Base-by-base conservation (phyloP, 2,329 filamentous ascomycete genomes). In the Endothia cerciana region DNA sequence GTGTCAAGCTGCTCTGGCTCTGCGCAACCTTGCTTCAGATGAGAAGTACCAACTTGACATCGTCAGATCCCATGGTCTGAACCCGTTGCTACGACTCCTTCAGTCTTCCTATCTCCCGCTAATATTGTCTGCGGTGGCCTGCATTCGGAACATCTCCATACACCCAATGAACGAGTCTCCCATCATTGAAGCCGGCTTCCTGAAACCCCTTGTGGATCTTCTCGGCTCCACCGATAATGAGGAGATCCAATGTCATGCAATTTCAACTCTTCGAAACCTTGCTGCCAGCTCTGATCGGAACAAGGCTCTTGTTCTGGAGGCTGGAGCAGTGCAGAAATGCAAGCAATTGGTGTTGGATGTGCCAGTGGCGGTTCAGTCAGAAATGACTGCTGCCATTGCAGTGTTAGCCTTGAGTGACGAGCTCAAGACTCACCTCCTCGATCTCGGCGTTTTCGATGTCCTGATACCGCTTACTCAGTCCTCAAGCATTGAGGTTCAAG, bases 341-440 rank as follows among this genome's bases (percentile, higher is more conserved):
- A 98, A 97, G 80, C 93, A 98, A 75, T 85, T 99, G 62, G 94
- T 99, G 30, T 83, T 99, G 22, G 90, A 96, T 64, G 95, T 98
- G 2, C 93, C 95, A 0, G 85, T 98, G 59, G 94, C 92, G 47
- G 95, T 99, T 2, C 95, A 99, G 77, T 97, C 94, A 1, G 95
- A 99, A 78, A 99, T 99, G 95, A 99, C 95, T 4, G 95, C 95
- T n/a, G 95, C 95, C 1, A 97, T 99, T 78, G 95, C 95, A 45
- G 95, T 99, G 17, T 85, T 99, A 69, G 95, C 95, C 22, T 82
- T 99, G 61, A 97, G 94, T 72, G 95, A 99, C 73, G 95, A 99
- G 70, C 85, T 99, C 66, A 99, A 99, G 80, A 88, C 91, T 4
- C 92, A 97, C 74, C 85, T 99, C 15, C 82, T 99, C 63, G 94